Conservation (phyloP, 139 green algal genomes). For the Dunaliella sp. region DNA sequence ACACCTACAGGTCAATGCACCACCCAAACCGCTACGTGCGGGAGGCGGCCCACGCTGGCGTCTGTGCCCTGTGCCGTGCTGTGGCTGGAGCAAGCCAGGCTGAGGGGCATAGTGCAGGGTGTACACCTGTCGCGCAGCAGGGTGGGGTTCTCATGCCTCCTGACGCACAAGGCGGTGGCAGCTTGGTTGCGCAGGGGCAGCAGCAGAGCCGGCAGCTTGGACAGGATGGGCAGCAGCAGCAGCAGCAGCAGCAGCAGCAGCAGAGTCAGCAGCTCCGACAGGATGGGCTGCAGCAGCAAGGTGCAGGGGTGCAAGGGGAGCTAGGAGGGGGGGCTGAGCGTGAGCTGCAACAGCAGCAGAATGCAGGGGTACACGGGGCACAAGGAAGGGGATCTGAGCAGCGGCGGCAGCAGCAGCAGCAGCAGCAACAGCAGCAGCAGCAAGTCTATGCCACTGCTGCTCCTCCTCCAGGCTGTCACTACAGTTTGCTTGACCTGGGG, state of each 20-base stretch:
- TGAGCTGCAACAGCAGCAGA: constrained; percentile 3
- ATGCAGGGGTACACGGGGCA: neutral
- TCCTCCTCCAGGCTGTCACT: neutral
- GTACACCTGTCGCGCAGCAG: too few relatives aligned
- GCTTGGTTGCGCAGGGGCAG: neutral
- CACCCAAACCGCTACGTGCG: constrained; percentile 92
- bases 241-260: constrained; percentile 1
- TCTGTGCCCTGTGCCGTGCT: constrained; percentile 55
- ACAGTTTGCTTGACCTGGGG: neutral
- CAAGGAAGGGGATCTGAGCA: too few relatives aligned
- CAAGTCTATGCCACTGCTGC: neutral
- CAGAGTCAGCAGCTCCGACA: neutral
- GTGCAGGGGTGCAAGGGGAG: too few relatives aligned
- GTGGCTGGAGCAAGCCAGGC: constrained; percentile 23
- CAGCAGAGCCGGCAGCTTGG: neutral
- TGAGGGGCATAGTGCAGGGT: too few relatives aligned
- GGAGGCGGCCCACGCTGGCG: constrained; percentile 70
- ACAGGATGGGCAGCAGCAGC: neutral
- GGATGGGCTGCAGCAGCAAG: neutral
- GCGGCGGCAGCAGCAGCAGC: neutral
- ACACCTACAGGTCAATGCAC: constrained; percentile 52
- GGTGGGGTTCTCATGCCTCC: too few relatives aligned
- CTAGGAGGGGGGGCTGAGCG: too few relatives aligned
- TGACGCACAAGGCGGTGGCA: neutral
- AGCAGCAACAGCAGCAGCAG: neutral